A percentile compares a stretch with the other conserved stretches of the same genome.
Conservation (phyloP, 371 early-diverging fungal genomes). For the Syncephalastrum monosporum region DNA sequence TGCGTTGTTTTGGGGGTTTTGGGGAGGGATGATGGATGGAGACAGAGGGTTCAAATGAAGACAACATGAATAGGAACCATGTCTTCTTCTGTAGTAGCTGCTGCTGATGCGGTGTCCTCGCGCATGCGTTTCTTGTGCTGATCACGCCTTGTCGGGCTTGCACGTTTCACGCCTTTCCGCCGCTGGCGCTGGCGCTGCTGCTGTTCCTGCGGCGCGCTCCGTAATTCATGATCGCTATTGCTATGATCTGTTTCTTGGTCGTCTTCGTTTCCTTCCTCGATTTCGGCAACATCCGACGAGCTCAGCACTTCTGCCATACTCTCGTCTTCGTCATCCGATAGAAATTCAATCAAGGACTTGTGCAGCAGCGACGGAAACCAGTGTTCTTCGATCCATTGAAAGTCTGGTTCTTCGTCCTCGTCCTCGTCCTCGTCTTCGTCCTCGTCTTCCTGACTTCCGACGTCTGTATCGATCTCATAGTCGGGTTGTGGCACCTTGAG, state of each 20-base stretch:
- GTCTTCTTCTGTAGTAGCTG: no score
- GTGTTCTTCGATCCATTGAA: slow-evolving; percentile 16
- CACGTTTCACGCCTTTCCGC: no score
- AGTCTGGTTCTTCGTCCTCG: not conserved
- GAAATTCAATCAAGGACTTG: slow-evolving; percentile 14
- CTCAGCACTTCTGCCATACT: not conserved
- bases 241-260: not conserved
- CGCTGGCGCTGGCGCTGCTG: no score
- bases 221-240: no score
- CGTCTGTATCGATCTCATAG: slow-evolving; percentile 17
- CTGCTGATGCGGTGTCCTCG: no score
- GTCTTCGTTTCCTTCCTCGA: not conserved
- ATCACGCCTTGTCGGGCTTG: no score
- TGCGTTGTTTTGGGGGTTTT: no score
- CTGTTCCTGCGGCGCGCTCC: no score
- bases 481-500: slow-evolving; percentile 12
- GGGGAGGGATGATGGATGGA: no score
- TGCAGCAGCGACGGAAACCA: slow-evolving; percentile 22
- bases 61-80: no score
- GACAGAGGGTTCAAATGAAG: no score
- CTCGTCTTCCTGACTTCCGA: slow-evolving; percentile 5
- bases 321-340: slow-evolving; percentile 14
- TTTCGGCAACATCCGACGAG: slow-evolving; percentile 1
- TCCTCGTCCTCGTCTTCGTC: slow-evolving; percentile 13
- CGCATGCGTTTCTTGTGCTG: no score